Percentiles rank a stretch among this genome's conserved stretches.
phyloP scores from a whole-genome alignment of 2,329 filamentous ascomycete genomes.

The Aspergillaceae sp. region DNA sequence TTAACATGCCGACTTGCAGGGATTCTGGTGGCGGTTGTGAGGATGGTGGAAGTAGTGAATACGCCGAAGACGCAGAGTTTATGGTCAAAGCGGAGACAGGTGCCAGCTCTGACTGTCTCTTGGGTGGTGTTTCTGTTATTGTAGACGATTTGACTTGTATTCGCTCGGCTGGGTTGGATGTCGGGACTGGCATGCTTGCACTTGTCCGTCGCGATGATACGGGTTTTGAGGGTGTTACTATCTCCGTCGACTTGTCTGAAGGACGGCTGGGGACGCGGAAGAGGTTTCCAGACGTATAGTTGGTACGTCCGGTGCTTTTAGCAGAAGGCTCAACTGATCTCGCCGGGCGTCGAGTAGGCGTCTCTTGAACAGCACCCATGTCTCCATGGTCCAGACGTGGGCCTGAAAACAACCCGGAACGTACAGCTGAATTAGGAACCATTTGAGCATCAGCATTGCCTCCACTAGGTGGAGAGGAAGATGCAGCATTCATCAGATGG shows the following conservation, averaged over 20 bases:
- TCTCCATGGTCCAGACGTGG: background rate
- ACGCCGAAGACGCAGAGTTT: no score
- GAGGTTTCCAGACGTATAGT: constrained; percentile 13
- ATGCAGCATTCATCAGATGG: constrained; percentile 4
- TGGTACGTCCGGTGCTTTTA: constrained; percentile 5
- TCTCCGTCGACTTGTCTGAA: constrained; percentile 14
- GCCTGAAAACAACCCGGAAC: constrained; percentile 12
- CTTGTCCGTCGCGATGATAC: constrained; percentile 16
- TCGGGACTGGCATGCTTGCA: background rate
- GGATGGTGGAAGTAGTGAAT: no score
- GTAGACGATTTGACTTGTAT: constrained; percentile 9
- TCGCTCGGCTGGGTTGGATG: constrained; percentile 1
- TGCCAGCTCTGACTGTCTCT: constrained; percentile 9
- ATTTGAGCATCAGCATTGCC: constrained; percentile 18
- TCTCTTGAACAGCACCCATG: constrained; percentile 27
- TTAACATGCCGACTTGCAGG: background rate
- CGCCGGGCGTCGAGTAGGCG: constrained; percentile 29
- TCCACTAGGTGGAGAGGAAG: no score
- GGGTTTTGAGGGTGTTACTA: constrained; percentile 19
- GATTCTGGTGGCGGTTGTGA: background rate
- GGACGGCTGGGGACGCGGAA: constrained; percentile 20
- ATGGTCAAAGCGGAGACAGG: no score
- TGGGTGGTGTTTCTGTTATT: constrained; percentile 25
- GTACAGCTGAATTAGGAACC: constrained; percentile 24
- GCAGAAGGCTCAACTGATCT: constrained; percentile 13